Percentiles rank a stretch among this genome's conserved stretches.
Conservation (phyloP, 2,329 filamentous ascomycete genomes). For the Colletotrichum spaethianum region DNA sequence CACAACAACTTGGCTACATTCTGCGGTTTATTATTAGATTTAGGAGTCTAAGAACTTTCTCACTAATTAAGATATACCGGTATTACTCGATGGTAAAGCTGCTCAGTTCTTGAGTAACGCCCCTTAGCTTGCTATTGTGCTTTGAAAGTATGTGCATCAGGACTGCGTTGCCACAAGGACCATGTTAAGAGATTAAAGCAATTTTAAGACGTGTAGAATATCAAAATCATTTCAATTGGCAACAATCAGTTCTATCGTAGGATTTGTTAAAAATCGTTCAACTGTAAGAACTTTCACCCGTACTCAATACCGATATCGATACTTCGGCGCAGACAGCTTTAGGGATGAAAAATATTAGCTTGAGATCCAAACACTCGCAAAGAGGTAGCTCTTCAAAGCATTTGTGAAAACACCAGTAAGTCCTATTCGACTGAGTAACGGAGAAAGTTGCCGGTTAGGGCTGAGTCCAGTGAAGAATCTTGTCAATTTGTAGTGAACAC, state of each 20-base stretch:
- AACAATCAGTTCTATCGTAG: background rate
- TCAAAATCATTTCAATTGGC: background rate
- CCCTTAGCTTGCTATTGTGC: too few species aligned
- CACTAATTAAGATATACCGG: too few species aligned
- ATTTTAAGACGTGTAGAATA: background rate
- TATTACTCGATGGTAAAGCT: too few species aligned
- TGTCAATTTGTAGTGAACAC: background rate
- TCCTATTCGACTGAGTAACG: background rate
- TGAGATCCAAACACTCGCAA: background rate
- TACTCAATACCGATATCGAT: background rate
- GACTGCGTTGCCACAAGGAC: background rate
- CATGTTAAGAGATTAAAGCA: background rate
- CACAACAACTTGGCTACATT: too few species aligned
- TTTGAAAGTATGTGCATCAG: background rate
- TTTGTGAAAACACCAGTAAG: background rate
- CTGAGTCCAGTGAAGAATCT: background rate
- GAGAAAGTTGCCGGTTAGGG: background rate
- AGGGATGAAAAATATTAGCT: background rate
- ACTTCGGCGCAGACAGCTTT: background rate
- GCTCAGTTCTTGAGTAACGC: too few species aligned
- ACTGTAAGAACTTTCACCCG: background rate
- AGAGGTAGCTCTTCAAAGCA: background rate
- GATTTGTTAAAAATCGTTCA: too few species aligned
- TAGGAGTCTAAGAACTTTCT: too few species aligned
- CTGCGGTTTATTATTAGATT: too few species aligned